Conservation (phyloP, 1,284 basidiomycete genomes). For the Lignosus rhinocerotis region DNA sequence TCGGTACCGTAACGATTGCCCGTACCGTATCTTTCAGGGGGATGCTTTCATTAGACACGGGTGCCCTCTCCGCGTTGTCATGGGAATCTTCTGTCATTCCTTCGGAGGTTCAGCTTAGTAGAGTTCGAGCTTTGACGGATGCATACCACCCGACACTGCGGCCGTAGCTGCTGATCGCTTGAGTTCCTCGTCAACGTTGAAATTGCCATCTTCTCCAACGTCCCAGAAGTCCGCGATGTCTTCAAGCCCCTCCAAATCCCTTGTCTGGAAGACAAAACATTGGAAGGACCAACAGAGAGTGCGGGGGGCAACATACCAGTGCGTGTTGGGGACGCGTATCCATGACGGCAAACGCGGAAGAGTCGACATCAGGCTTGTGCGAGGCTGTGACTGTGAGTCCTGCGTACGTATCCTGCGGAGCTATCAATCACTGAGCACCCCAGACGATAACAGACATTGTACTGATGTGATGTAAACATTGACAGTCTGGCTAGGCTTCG, state of each 20-base stretch:
- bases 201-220: conserved; percentile 43
- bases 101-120: not conserved
- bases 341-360: conserved; percentile 59
- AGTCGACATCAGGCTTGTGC: conserved; percentile 57
- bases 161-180: conserved; percentile 2
- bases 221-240: conserved; percentile 69
- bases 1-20: conserved; percentile 2
- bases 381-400: conserved; percentile 53
- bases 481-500: conserved; percentile 75
- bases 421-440: not conserved
- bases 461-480: conserved; percentile 67
- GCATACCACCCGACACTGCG: not conserved
- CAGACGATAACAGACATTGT: conserved; percentile 17
- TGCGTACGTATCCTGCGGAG: conserved; percentile 63
- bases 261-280: conserved; percentile 43
- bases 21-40: too few relatives aligned
- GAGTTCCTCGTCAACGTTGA: conserved; percentile 27
- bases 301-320: conserved; percentile 38
- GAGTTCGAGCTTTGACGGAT: not conserved
- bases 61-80: too few relatives aligned
- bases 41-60: too few relatives aligned
- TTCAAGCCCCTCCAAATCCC: conserved; percentile 63
- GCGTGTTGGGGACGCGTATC: conserved; percentile 70
- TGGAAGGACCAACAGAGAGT: not conserved
- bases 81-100: not conserved